Evolutionary conservation across 805 yeast genomes (phyloP).

Genomic region (Citeromyces nyonsensis): DNA sequence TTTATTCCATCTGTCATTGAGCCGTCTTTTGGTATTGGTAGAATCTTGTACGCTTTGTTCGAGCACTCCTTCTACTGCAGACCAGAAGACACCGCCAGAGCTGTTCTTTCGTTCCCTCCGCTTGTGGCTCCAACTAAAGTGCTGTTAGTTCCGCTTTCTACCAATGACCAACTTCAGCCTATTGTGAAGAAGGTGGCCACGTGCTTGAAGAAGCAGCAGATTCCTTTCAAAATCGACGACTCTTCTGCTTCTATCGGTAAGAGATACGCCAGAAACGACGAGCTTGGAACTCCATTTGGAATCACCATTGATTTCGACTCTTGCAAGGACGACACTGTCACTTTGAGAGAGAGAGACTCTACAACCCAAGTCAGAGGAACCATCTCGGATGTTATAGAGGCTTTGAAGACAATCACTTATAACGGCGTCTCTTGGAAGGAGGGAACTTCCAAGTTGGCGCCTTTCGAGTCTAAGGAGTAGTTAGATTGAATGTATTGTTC

Average conservation of each 20-base stretch:
- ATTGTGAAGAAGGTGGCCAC: slow-evolving; percentile 55
- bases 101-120: slow-evolving; percentile 81
- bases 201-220: slow-evolving; percentile 60
- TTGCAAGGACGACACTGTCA: slow-evolving; percentile 72
- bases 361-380: slow-evolving; percentile 95
- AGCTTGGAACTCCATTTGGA: slow-evolving; percentile 97
- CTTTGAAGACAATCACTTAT: slow-evolving; percentile 65
- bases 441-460: slow-evolving; percentile 59
- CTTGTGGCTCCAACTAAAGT: slow-evolving; percentile 96
- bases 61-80: slow-evolving; percentile 95
- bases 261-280: slow-evolving; percentile 96
- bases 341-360: slow-evolving; percentile 94
- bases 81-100: slow-evolving; percentile 78
- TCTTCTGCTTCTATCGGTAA: slow-evolving; percentile 96
- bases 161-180: slow-evolving; percentile 67
- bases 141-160: slow-evolving; percentile 83
- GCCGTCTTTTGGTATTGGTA: slow-evolving; percentile 98
- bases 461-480: slow-evolving; percentile 33
- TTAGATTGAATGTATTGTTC: too few species aligned
- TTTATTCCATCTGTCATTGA: slow-evolving; percentile 95
- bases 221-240: slow-evolving; percentile 93
- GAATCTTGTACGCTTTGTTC: slow-evolving; percentile 82
- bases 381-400: slow-evolving; percentile 48
- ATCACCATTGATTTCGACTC: slow-evolving; percentile 94
- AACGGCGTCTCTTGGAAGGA: slow-evolving; percentile 70